Evolutionary conservation across 2,329 filamentous ascomycete species (phyloP), one percentile per base, ranked within the genome.

Genomic region (Knufia petricola): DNA sequence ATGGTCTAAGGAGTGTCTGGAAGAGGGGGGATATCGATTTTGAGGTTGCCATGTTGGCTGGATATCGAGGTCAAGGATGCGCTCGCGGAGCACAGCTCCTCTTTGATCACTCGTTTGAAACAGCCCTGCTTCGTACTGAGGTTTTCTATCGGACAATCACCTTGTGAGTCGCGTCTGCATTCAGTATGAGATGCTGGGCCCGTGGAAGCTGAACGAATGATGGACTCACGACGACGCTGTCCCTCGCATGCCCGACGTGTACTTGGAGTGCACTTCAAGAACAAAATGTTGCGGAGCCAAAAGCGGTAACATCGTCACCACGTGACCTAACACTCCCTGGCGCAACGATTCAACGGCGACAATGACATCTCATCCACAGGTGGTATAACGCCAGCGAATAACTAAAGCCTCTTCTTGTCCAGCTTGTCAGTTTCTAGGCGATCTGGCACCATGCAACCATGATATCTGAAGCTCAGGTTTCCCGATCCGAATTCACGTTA

Each of bases 1-100:
- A 57, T n/a, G 53, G 53, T 24, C 53, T 47, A 15, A 55, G 51
- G 36, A 57, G 34, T 32, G 53, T 47, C 36, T 48, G 41, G 41
- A 55, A 23, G 38, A 55, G 30, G 8, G 49, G 53, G 6, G 48
- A 31, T n/a, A 37, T 42, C 15, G 46, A 28, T 30, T 31, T 40
- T 20, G 46, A 28, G 8, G 37, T 41, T n/a, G 37, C 31, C 37
- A 48, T 41, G 36, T 19, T 41, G 46, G 31, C 7, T 10, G 9
- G 13, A 6, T 4, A 26, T 37, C 38, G 44, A 3, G 9, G n/a
- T 17, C 7, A n/a, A 23, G 40, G 26, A 4, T 43, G 21, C 9
- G 26, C 26, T 28, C 26, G 26, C 26, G 21, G 15, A 21, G 17
- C 9, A 20, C 17, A 21, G 17, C 9, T 39, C 15, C 8, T 39